Evolutionary conservation across 1,284 basidiomycete genomes (phyloP), one percentile per base, ranked within the genome.

Genomic region (Trichosporon sp.): DNA sequence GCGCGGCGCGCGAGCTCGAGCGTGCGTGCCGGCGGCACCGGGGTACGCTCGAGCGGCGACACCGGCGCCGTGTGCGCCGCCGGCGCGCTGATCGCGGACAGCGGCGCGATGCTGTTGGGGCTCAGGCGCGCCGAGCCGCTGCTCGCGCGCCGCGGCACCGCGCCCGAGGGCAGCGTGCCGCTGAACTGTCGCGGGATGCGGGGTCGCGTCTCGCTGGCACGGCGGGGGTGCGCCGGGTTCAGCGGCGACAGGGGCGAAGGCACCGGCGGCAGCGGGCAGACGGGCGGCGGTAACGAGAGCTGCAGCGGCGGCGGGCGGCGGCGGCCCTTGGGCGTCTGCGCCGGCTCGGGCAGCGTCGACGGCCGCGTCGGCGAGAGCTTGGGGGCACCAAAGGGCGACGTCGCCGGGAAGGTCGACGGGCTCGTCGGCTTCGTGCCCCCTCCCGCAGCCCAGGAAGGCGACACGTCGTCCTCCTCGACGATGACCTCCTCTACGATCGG

Each of bases 401-500:
- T n/a, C 27, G 27, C 8, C 56, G 53, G 15, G 18, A 31, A 15
- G 2, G 25, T 15, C 53, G 56, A 60, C 18, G 56, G 27, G 29
- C 27, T 60, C 9, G 56, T 23, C 15, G 47, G 47, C 21, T 51
- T 51, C 21, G 56, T 60, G 11, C 56, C 56, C 7, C 56, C 56
- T 2, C 56, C 56, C 3, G 56, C 56, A 5, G 27, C 27, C 27
- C 29, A 60, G 27, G 56, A 60, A 3, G 56, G 56, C 56, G 56
- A 60, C 13, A 32, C 23, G 13, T 65, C 64, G n/a, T 42, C 64
- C n/a, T 32, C 58, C 11, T 70, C 68, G 21, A 65, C 67, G 34
- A 70, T 70, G 25, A 64, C 34, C 25, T 73, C 72, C 65, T 72
- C 71, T 2, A 51, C 66, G 32, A 72, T 72, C 3, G 72, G 66